Percentiles rank a stretch among this genome's conserved stretches.
phyloP scores from a whole-genome alignment of 2,329 filamentous ascomycete species.

The Pseudohalonectria lignicola region DNA sequence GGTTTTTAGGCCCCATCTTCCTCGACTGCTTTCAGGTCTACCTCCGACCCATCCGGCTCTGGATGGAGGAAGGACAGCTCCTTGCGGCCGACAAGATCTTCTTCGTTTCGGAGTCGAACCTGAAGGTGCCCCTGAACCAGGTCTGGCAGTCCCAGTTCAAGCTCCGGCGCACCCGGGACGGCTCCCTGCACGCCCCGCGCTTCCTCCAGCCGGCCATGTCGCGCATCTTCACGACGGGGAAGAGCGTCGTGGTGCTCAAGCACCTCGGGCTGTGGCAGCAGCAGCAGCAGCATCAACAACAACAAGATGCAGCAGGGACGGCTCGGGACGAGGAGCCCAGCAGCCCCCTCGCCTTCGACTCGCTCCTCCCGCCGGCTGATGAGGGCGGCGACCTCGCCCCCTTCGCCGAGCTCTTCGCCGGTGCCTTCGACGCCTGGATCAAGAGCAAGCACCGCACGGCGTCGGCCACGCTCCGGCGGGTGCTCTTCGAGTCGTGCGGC shows the following conservation, averaged over 20 bases:
- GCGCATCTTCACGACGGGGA: conserved; percentile 78
- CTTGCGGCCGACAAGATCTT: conserved; percentile 56
- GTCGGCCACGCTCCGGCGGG: conserved; percentile 51
- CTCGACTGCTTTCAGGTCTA: conserved; percentile 77
- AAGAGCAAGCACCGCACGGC: conserved; percentile 61
- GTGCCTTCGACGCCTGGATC: conserved; percentile 67
- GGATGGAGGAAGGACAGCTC: conserved; percentile 75
- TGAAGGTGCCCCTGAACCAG: conserved; percentile 46
- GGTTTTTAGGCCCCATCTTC: conserved; percentile 57
- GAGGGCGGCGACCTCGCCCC: conserved; percentile 44
- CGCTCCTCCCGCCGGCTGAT: conserved; percentile 40
- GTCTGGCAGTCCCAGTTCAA: conserved; percentile 70
- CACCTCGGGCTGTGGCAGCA: conserved; percentile 53
- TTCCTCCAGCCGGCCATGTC: conserved; percentile 61
- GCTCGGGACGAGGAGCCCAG: conserved; percentile 25
- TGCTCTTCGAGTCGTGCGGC: conserved; percentile 59
- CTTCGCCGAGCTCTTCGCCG: conserved; percentile 64
- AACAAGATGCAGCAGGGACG: conserved; percentile 21
- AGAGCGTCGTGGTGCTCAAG: conserved; percentile 77
- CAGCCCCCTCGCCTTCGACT: conserved; percentile 47
- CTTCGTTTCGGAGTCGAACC: conserved; percentile 55
- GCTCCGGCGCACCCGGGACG: conserved; percentile 49
- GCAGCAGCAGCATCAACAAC: no score
- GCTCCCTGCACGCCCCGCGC: conserved; percentile 54
- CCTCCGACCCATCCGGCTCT: conserved; percentile 64